These are phyloP conservation scores for Helianthus tuberosus DNA, from an alignment of 129 eudicot species.

Conservation along the genomic window DNA sequence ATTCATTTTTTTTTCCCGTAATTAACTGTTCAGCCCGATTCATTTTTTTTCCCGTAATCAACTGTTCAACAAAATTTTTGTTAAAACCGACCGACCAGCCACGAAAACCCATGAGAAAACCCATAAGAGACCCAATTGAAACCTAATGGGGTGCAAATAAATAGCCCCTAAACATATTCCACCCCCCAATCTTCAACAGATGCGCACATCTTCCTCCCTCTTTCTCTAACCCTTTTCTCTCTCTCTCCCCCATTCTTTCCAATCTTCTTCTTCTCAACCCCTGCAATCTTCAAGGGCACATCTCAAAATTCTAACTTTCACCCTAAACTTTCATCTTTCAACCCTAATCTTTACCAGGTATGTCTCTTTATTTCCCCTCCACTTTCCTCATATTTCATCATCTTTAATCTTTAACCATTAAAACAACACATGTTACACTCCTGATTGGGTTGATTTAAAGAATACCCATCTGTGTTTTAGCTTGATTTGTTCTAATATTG, in stretches of 20 bases:
- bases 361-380: slow-evolving; percentile 29
- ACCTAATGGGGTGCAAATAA: too few relatives aligned
- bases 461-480: background rate
- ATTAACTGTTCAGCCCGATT: too few relatives aligned
- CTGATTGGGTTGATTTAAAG: slow-evolving; percentile 4
- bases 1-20: too few relatives aligned
- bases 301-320: slow-evolving; percentile 25
- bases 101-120: too few relatives aligned
- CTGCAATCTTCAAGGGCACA: slow-evolving; percentile 47
- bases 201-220: slow-evolving; percentile 45
- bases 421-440: background rate
- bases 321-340: slow-evolving; percentile 24
- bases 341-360: slow-evolving; percentile 51
- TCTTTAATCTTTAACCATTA: background rate
- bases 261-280: slow-evolving; percentile 40
- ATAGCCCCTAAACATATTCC: slow-evolving; percentile 13
- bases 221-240: slow-evolving; percentile 31
- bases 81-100: too few relatives aligned
- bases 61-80: too few relatives aligned
- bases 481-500: slow-evolving; percentile 27
- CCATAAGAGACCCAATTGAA: background rate
- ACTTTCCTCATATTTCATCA: slow-evolving; percentile 8
- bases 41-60: too few relatives aligned
- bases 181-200: slow-evolving; percentile 39
- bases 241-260: slow-evolving; percentile 34